Evolutionary conservation across 2,329 filamentous ascomycete species (phyloP).

Genomic region (Phialocephala subalpina): DNA sequence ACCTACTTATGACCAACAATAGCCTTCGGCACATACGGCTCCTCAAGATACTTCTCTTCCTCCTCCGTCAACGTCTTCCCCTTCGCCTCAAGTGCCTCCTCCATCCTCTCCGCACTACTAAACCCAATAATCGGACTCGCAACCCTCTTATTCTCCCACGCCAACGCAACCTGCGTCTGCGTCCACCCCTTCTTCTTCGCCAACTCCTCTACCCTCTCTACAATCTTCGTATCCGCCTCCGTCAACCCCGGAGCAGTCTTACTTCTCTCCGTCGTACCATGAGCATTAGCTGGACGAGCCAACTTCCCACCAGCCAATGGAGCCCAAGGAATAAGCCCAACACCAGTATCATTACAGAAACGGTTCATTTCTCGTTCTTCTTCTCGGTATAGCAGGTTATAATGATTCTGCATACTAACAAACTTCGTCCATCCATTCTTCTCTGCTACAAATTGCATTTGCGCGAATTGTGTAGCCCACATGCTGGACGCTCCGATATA

Average conservation of each 20-base stretch:
- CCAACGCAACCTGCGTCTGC: constrained; percentile 65
- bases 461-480: constrained; percentile 57
- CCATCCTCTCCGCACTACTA: constrained; percentile 57
- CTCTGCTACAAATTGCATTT: constrained; percentile 59
- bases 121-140: constrained; percentile 61
- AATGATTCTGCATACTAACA: constrained; percentile 64
- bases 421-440: constrained; percentile 64
- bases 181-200: constrained; percentile 63
- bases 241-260: constrained; percentile 42
- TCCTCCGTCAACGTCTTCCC: constrained; percentile 55
- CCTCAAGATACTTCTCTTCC: constrained; percentile 61
- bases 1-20: constrained; percentile 42
- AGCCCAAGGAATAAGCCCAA: constrained; percentile 51
- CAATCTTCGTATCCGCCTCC: constrained; percentile 58
- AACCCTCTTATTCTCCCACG: constrained; percentile 58
- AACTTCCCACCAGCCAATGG: constrained; percentile 46
- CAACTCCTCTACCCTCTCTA: constrained; percentile 62
- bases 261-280: constrained; percentile 36
- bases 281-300: constrained; percentile 39
- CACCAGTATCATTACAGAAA: constrained; percentile 53
- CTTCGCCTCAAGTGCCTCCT: constrained; percentile 56
- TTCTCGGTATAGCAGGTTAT: constrained; percentile 64
- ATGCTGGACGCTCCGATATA: constrained; percentile 61
- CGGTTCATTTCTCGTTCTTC: constrained; percentile 58
- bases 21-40: constrained; percentile 57